phyloP scores from a whole-genome alignment of 2,329 filamentous ascomycete species.

The Pyrenophora seminiperda region DNA sequence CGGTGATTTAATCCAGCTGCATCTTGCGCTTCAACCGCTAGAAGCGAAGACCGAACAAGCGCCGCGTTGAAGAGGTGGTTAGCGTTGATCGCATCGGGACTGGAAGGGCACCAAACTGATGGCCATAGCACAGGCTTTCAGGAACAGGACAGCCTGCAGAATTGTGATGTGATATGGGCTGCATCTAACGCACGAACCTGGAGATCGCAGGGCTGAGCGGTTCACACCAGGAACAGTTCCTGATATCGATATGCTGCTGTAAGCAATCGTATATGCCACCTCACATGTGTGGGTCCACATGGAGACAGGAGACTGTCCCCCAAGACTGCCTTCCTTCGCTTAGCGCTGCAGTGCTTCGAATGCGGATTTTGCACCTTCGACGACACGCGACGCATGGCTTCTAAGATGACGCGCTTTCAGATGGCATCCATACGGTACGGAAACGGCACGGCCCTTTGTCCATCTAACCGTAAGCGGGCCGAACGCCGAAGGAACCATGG shows the following conservation, averaged over 20 bases:
- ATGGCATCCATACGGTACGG: slow-evolving; percentile 30
- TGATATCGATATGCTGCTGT: slow-evolving; percentile 20
- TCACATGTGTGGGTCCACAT: slow-evolving; percentile 22
- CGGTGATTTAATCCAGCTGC: slow-evolving; percentile 13
- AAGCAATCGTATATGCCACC: slow-evolving; percentile 14
- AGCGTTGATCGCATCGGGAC: slow-evolving; percentile 13
- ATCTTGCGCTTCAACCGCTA: slow-evolving; percentile 14
- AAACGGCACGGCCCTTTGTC: slow-evolving; percentile 39
- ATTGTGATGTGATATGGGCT: slow-evolving; percentile 36
- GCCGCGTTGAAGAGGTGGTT: slow-evolving; percentile 16
- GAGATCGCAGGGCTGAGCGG: slow-evolving; percentile 37
- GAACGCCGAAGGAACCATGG: slow-evolving; percentile 23
- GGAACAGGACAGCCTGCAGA: slow-evolving; percentile 28
- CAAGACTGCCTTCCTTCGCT: slow-evolving; percentile 13
- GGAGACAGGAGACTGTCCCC: slow-evolving; percentile 10
- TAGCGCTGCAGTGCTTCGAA: slow-evolving; percentile 22
- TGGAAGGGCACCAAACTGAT: slow-evolving; percentile 29
- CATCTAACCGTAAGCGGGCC: slow-evolving; percentile 33
- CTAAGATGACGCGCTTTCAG: slow-evolving; percentile 30
- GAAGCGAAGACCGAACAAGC: slow-evolving; percentile 24
- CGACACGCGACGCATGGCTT: slow-evolving; percentile 27
- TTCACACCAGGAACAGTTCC: slow-evolving; percentile 32
- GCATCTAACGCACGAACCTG: slow-evolving; percentile 30
- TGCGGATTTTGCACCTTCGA: slow-evolving; percentile 22
- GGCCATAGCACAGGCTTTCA: slow-evolving; percentile 33